Base-by-base conservation (phyloP, 305 asterid species). In the Rubia peregrina region DNA sequence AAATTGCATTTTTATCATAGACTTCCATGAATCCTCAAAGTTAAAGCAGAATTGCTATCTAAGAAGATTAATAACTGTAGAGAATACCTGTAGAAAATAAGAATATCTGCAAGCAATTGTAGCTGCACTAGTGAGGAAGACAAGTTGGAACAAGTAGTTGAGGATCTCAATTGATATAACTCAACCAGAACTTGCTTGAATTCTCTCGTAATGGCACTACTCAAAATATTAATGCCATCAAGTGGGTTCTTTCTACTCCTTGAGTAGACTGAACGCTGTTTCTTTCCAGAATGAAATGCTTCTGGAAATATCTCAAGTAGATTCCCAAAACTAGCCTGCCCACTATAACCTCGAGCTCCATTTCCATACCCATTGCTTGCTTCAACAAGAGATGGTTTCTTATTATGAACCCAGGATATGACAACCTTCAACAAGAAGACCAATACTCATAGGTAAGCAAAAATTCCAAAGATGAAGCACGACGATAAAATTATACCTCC, bases 71-170 rank as follows among this genome's bases (percentile, higher is more conserved):
- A 65, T 5, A 13, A 26, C 26, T 59, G 48, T 42, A 65, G 59
- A 67, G 70, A 30, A 80, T 85, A 92, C 98, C 97, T 87, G 72
- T 92, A 90, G 81, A 85, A 87, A 81, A 87, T 84, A 75, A 92
- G 82, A 81, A 90, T 82, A 71, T 90, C 95, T 66, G 85, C 80
- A 74, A 86, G 74, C 77, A 92, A 90, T 69, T 85, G 87, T 65
- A 92, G 80, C 82, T 87, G 98, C 60, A 84, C 83, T 74, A 87
- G 74, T 77, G 80, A 74, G 7, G 92, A 80, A 76, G 85, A 76
- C 73, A 86, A 76, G 80, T 85, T 80, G 33, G 89, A 62, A 69
- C 75, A 70, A 74, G 85, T 80, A 79, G 75, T 72, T 63, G 93
- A 85, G 83, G 83, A 80, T 76, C 86, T 81, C 60, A 85, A 77